phyloP scores from a whole-genome alignment of 805 yeast genomes.

The Spencermartinsiella europaea region DNA sequence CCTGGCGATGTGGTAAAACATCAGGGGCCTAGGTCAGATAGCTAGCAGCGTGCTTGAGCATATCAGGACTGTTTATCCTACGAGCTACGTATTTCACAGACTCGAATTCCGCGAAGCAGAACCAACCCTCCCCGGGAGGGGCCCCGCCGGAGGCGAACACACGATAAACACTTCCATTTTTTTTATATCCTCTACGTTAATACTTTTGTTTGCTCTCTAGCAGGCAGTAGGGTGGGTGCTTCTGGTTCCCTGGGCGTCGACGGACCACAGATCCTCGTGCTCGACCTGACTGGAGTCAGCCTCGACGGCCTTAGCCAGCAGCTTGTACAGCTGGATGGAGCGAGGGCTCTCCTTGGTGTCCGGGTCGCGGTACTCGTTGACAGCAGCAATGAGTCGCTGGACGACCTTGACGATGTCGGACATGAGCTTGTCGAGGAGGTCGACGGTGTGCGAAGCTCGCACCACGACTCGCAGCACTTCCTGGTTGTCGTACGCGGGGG shows the following conservation, averaged over 20 bases:
- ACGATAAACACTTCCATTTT: no score
- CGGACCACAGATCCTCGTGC: slow-evolving; percentile 26
- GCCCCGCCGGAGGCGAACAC: no score
- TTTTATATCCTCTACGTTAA: no score
- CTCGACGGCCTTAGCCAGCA: slow-evolving; percentile 18
- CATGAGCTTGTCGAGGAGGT: slow-evolving; percentile 58
- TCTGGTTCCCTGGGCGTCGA: slow-evolving; percentile 7
- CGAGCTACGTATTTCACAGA: no score
- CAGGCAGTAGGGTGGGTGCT: slow-evolving; percentile 7
- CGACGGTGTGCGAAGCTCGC: slow-evolving; percentile 60
- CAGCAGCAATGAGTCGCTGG: slow-evolving; percentile 48
- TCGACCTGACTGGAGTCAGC: slow-evolving; percentile 27
- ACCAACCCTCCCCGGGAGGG: no score
- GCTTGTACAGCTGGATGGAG: slow-evolving; percentile 15
- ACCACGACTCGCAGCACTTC: slow-evolving; percentile 86
- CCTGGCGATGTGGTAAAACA: no score
- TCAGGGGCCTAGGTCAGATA: no score
- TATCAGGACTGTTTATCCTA: no score
- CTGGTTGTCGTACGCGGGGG: slow-evolving; percentile 47
- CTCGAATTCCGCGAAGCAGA: no score
- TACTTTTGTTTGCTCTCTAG: not conserved
- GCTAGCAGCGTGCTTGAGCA: no score
- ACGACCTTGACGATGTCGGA: slow-evolving; percentile 50
- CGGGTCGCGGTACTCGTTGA: slow-evolving; percentile 26
- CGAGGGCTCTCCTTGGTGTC: slow-evolving; percentile 6